These are phyloP conservation scores for Ascoidea asiatica DNA, from an alignment of 805 yeast genomes.

Conservation along the genomic window DNA sequence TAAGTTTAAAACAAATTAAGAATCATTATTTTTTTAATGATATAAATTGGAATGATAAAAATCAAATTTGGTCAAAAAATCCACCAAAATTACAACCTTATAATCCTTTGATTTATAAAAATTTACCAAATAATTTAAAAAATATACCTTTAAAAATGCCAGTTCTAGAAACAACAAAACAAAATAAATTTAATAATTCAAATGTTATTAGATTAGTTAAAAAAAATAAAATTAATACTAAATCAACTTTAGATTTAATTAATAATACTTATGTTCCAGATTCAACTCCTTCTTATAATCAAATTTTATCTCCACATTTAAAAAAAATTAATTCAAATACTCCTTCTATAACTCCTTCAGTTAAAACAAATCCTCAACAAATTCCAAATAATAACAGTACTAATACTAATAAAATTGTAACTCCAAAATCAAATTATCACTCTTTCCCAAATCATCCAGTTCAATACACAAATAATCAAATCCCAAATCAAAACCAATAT, in stretches of 20 bases:
- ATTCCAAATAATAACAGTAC: conserved; percentile 6
- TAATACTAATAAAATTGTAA: no score
- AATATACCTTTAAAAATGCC: not conserved
- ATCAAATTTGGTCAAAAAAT: conserved; percentile 51
- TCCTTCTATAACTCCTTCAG: conserved; percentile 58
- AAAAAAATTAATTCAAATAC: conserved; percentile 64
- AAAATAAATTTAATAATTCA: not conserved
- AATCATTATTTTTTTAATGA: conserved; percentile 58
- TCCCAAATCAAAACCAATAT: not conserved
- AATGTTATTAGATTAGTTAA: not conserved
- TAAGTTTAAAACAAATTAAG: conserved; percentile 42
- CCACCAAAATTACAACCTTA: conserved; percentile 64
- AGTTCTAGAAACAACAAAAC: not conserved
- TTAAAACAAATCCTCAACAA: conserved; percentile 20
- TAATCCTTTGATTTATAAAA: conserved; percentile 25
- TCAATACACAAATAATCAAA: not conserved
- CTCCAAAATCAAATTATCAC: no score
- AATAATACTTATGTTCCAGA: conserved; percentile 51
- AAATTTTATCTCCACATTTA: no score
- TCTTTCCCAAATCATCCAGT: no score
- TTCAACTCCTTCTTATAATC: conserved; percentile 39
- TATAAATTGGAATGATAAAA: conserved; percentile 53
- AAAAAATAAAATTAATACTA: conserved; percentile 1
- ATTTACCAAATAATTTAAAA: not conserved
- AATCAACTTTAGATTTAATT: conserved; percentile 37